Evolutionary conservation across 2,329 filamentous ascomycete genomes (phyloP).

Genomic region (Hypoxylon sp.): DNA sequence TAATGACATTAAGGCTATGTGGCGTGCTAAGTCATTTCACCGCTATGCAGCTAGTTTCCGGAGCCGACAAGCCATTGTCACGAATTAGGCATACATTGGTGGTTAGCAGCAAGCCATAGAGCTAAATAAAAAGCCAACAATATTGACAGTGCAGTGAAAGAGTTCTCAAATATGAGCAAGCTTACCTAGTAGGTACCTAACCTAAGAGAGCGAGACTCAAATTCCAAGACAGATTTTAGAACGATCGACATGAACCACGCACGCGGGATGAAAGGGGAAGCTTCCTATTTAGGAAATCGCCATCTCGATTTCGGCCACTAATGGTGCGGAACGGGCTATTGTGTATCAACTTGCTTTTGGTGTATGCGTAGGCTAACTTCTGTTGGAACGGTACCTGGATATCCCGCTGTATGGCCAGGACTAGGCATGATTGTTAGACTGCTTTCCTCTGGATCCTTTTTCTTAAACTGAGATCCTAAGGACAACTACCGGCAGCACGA

Average conservation of each 20-base stretch:
- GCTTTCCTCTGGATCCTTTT: not conserved
- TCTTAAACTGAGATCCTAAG: not conserved
- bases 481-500: not conserved
- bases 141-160: not conserved
- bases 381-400: constrained; percentile 11
- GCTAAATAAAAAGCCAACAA: constrained; percentile 8
- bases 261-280: constrained; percentile 24
- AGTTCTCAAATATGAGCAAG: not conserved
- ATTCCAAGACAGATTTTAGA: constrained; percentile 36
- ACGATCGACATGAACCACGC: constrained; percentile 33
- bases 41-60: not conserved
- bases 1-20: constrained; percentile 10
- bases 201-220: constrained; percentile 14
- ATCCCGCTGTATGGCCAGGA: not conserved
- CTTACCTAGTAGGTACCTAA: constrained; percentile 6
- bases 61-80: constrained; percentile 1
- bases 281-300: constrained; percentile 26
- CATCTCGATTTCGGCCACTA: constrained; percentile 11
- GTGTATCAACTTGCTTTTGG: constrained; percentile 17
- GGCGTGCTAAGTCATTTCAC: constrained; percentile 20
- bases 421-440: constrained; percentile 6
- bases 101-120: constrained; percentile 28
- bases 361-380: not conserved
- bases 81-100: constrained; percentile 2
- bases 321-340: not conserved